These are phyloP conservation scores for Cantharellus anzutake DNA, from an alignment of 768 basidiomycete genomes.

Conservation along the genomic window DNA sequence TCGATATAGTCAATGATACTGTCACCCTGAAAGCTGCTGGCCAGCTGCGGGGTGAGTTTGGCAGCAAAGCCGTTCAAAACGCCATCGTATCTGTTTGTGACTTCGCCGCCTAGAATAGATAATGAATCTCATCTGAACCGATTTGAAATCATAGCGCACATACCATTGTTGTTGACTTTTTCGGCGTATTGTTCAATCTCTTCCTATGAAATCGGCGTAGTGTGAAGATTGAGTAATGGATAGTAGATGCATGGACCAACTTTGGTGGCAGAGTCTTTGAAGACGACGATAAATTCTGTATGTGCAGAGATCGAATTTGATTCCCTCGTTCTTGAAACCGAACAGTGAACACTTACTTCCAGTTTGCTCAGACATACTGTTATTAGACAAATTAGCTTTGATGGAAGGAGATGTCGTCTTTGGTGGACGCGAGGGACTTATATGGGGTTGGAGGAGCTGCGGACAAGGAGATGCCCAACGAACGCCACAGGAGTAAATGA, in stretches of 20 bases:
- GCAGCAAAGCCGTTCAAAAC: background rate
- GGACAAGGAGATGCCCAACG: too few relatives aligned
- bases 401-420: too few relatives aligned
- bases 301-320: background rate
- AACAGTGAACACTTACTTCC: too few relatives aligned
- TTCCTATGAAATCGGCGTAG: background rate
- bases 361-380: too few relatives aligned
- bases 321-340: background rate
- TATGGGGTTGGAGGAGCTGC: too few relatives aligned
- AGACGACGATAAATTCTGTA: slow-evolving; percentile 7
- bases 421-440: too few relatives aligned
- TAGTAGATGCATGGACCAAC: background rate
- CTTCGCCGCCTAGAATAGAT: background rate
- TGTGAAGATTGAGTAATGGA: too few relatives aligned
- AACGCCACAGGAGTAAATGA: too few relatives aligned
- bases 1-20: background rate
- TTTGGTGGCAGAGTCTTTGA: slow-evolving; percentile 4
- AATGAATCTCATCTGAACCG: background rate
- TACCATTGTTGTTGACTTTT: background rate
- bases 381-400: too few relatives aligned
- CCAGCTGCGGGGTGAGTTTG: background rate
- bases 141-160: background rate
- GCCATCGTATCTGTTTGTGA: background rate
- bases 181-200: slow-evolving; percentile 1
- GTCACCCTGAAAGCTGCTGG: background rate